Percentiles rank a stretch among this genome's conserved stretches.
phyloP scores from a whole-genome alignment of 2,329 filamentous ascomycete species.

The Ambrosiella beaveri region DNA sequence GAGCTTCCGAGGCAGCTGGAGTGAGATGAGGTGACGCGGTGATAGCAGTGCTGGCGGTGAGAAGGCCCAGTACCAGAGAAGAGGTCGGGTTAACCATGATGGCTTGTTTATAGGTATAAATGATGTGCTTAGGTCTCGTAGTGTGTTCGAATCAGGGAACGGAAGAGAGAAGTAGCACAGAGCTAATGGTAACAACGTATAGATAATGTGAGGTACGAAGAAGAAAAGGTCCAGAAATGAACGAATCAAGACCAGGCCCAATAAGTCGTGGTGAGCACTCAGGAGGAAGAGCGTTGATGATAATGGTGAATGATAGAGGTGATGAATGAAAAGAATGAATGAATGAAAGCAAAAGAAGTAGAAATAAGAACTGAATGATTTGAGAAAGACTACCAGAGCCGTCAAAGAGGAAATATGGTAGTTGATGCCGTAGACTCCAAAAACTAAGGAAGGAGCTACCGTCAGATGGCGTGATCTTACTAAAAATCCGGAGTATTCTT shows the following conservation, averaged over 20 bases:
- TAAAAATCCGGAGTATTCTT: background rate
- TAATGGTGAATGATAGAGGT: background rate
- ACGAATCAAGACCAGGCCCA: background rate
- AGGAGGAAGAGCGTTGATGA: background rate
- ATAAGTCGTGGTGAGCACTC: background rate
- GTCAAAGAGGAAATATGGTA: background rate
- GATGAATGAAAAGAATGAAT: background rate
- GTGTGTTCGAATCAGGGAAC: background rate
- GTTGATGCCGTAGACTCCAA: background rate
- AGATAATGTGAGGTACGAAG: background rate
- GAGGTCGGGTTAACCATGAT: conserved; percentile 4
- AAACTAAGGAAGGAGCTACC: background rate
- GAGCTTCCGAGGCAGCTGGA: conserved; percentile 1
- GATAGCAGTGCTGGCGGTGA: conserved; percentile 1
- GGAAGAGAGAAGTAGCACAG: background rate
- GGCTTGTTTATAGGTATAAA: background rate
- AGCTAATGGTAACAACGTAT: background rate
- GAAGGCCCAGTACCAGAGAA: conserved; percentile 4
- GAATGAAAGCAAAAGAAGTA: background rate
- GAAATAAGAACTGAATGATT: background rate
- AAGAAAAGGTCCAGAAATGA: background rate
- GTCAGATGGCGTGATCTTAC: background rate
- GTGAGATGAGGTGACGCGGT: conserved; percentile 1
- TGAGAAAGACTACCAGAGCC: background rate
- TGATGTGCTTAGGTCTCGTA: background rate